phyloP scores from a whole-genome alignment of 116 monocot genomes.

The Trichopus zeylanicus region DNA sequence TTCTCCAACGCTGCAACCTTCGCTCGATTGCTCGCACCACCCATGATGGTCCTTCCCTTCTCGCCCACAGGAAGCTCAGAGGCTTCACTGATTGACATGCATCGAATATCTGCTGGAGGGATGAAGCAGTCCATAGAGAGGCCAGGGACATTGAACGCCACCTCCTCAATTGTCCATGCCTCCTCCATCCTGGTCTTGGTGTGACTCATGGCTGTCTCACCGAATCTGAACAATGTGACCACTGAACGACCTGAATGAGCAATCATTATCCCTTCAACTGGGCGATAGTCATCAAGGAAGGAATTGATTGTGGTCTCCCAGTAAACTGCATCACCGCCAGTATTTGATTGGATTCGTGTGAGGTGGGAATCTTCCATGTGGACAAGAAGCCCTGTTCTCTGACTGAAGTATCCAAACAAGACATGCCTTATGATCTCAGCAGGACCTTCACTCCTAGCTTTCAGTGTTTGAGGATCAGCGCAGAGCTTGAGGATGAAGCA shows the following conservation, averaged over 20 bases:
- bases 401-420: constrained; percentile 65
- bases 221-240: constrained; percentile 73
- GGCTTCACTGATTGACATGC: constrained; percentile 39
- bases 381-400: constrained; percentile 43
- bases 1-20: constrained; percentile 44
- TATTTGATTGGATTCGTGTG: constrained; percentile 48
- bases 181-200: constrained; percentile 91
- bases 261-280: constrained; percentile 64
- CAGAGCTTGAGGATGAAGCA: constrained; percentile 73
- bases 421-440: constrained; percentile 68
- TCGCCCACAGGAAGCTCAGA: constrained; percentile 45
- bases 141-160: constrained; percentile 82
- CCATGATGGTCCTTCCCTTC: constrained; percentile 13
- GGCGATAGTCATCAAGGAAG: constrained; percentile 57
- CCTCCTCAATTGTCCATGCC: constrained; percentile 79
- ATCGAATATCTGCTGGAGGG: constrained; percentile 60
- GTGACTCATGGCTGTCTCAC: constrained; percentile 71
- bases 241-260: constrained; percentile 67
- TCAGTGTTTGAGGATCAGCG: constrained; percentile 42
- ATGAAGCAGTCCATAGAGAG: constrained; percentile 75
- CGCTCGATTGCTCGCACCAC: constrained; percentile 26
- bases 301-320: constrained; percentile 81
- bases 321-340: constrained; percentile 60
- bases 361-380: constrained; percentile 57
- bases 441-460: constrained; percentile 49